Base-by-base conservation (phyloP, 352 stramenopile genomes). In the Globisporangium viniferum region DNA sequence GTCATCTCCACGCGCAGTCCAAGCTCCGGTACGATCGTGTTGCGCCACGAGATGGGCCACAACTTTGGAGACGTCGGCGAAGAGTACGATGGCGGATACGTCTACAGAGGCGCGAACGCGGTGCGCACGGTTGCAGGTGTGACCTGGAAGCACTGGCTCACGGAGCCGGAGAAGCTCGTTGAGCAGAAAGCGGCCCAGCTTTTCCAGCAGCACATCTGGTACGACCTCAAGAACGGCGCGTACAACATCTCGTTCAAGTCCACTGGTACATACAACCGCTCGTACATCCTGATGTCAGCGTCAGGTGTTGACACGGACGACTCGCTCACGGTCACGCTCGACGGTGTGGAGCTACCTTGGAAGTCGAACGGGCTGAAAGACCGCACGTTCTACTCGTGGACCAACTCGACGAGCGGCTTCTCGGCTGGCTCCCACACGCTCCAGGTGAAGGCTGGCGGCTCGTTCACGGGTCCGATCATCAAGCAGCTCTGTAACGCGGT, bases 31-130 rank as follows among this genome's bases (percentile, higher is more conserved):
- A 78, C 76, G 1, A 41, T 82, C 27, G 73, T 75, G 27, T 51
- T 82, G 57, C 71, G 73, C n/a, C 73, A 80, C 69, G 73, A 80
- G 60, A 77, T 80, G 69, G 73, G 76, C 35, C 73, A 80, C 72
- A 76, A 76, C 59, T 77, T 82, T 66, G 73, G 71, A n/a, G 48
- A 70, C n/a, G 72, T 82, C 12, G 76, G 76, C n/a, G 76, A 82
- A 35, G 76, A 82, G 36, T 80, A 82, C 66, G 76, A 82, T 53
- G 73, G 73, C 41, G 76, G 76, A 2, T 41, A 69, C 9, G 73
- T 78, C 44, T 82, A 82, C 76, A 46, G 51, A 5, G 76, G 76
- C 27, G 73, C 73, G 36, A 82, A 82, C 69, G 72, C 67, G 15
- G 71, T 59, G 20, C 9, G 5, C 3, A 56, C 67, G 20, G 51